phyloP scores from a whole-genome alignment of 1,284 basidiomycete genomes.

The Cryptococcus depauperatus region DNA sequence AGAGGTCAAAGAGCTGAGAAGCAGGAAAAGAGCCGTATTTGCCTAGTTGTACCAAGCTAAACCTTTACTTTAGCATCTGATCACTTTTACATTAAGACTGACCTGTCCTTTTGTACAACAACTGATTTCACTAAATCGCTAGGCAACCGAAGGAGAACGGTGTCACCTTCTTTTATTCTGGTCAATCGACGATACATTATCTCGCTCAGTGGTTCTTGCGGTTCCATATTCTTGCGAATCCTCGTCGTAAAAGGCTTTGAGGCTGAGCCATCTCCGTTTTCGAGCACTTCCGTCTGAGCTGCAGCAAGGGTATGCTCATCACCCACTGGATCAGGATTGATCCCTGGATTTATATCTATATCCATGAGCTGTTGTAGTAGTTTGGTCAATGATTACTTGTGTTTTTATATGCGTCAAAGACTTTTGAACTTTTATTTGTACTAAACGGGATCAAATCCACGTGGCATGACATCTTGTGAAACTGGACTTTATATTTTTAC shows the following conservation, averaged over 20 bases:
- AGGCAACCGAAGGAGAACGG: constrained; percentile 46
- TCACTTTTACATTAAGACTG: constrained; percentile 6
- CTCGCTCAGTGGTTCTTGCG: constrained; percentile 28
- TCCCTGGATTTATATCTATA: no score
- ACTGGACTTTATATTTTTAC: no score
- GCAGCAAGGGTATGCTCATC: no score
- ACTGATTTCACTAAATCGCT: constrained; percentile 46
- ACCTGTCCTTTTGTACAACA: constrained; percentile 40
- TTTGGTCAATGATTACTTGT: no score
- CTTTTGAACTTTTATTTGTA: no score
- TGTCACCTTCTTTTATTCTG: constrained; percentile 44
- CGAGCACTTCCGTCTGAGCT: background rate
- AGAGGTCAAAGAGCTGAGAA: constrained; percentile 41
- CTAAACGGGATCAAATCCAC: no score
- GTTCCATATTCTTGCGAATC: constrained; percentile 1
- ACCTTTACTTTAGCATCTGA: background rate
- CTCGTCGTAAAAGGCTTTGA: constrained; percentile 2
- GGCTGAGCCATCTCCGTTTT: background rate
- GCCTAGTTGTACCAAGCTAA: constrained; percentile 44
- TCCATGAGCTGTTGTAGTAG: no score
- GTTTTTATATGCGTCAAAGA: no score
- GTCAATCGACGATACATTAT: constrained; percentile 33
- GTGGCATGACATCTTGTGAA: no score
- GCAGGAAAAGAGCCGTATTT: constrained; percentile 48
- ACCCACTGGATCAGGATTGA: no score